Conservation (phyloP, 176 grass and related monocot genomes). For the Ananas comosus region DNA sequence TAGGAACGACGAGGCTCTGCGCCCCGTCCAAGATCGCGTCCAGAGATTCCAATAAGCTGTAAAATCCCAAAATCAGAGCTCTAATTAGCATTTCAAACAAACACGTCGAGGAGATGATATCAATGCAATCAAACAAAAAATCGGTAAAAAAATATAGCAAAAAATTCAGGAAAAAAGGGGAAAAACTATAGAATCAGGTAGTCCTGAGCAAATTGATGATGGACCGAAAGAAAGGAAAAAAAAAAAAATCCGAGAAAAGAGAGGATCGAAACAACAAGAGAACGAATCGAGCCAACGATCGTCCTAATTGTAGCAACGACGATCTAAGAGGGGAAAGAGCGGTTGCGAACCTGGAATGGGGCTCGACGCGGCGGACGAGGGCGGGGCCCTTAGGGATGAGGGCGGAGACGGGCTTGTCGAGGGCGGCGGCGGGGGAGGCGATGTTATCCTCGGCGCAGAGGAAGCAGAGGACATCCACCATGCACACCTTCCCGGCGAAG, state of each 20-base stretch:
- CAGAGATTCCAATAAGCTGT: constrained; percentile 49
- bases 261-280: neutral
- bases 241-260: neutral
- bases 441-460: constrained; percentile 44
- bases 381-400: constrained; percentile 24
- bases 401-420: constrained; percentile 36
- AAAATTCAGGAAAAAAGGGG: neutral
- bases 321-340: neutral
- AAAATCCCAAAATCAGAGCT: constrained; percentile 2
- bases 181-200: neutral
- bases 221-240: neutral
- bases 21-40: constrained; percentile 56
- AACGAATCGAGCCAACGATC: neutral
- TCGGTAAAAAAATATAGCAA: neutral
- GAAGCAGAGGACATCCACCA: constrained; percentile 55
- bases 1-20: constrained; percentile 43
- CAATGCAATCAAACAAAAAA: neutral
- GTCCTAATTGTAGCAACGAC: neutral
- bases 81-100: neutral
- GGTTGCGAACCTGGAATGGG: constrained; percentile 29
- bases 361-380: constrained; percentile 33
- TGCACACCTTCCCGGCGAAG: constrained; percentile 29
- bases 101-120: neutral
- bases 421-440: constrained; percentile 24
- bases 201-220: neutral